Conservation (phyloP, 257 asterid genomes). For the Cinchona pubescens region DNA sequence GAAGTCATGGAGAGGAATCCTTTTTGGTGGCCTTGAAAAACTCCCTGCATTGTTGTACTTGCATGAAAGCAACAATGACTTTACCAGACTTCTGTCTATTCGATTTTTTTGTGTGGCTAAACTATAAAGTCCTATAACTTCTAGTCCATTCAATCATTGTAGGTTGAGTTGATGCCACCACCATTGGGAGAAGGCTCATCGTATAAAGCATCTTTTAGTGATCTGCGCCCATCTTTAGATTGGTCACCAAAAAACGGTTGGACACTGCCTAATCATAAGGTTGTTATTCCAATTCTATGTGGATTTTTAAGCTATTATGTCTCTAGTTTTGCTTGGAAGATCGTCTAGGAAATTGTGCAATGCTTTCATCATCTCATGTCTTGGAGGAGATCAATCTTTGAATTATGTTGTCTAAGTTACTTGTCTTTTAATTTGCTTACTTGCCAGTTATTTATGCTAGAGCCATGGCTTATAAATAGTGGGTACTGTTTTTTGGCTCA, state of each 20-base stretch:
- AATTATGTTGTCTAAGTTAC: neutral
- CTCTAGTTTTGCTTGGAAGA: neutral
- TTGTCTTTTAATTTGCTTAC: neutral
- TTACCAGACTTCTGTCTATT: neutral
- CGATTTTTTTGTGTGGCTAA: neutral
- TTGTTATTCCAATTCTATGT: conserved; percentile 23
- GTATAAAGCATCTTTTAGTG: conserved; percentile 46
- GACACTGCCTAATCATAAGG: conserved; percentile 57
- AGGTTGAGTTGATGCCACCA: conserved; percentile 56
- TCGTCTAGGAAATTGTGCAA: neutral
- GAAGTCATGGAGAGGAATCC: neutral
- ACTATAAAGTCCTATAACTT: neutral
- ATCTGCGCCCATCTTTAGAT: conserved; percentile 76
- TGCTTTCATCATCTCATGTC: neutral
- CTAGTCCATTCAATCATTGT: conserved; percentile 13
- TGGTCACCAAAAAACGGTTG: conserved; percentile 77
- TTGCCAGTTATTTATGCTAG: neutral
- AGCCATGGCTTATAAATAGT: neutral
- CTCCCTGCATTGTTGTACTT: neutral
- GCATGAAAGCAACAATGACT: neutral
- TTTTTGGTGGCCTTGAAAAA: neutral
- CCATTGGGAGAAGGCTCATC: conserved; percentile 72
- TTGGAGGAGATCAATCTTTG: neutral
- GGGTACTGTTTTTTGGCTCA: neutral
- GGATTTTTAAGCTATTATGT: neutral